Base-by-base conservation (phyloP, 306 rosid species). In the Cucurbita pepo region DNA sequence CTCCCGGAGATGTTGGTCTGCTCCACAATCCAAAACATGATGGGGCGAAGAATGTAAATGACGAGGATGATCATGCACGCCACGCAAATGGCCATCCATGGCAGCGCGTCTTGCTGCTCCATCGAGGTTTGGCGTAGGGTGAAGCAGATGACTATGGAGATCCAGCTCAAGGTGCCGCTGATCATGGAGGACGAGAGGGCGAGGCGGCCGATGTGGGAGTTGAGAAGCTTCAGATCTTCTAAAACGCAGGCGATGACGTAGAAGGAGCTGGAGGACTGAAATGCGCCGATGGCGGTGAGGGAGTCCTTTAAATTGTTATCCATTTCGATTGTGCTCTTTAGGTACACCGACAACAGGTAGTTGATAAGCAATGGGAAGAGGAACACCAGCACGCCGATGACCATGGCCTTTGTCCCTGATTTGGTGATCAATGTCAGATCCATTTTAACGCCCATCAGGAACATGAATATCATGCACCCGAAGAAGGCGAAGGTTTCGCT, bases 121-220 rank as follows among this genome's bases (percentile, higher is more conserved):
- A 34, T 0, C 0, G 10, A 1, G n/a, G 69, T 36, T 65, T 71
- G 81, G 16, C 37, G 47, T 0, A 40, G 0, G 5, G 79, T 15
- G 61, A 76, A 11, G 0, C 60, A 0, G 0, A 10, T 0, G 1
- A 44, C 15, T 0, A 77, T 1, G 12, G 12, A 14, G 0, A 51
- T 0, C 50, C 82, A 60, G 19, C 82, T 69, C 2, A 84, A 0
- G 6, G 16, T 5, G 61, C 89, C 93, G 13, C 80, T 80, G 13
- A 90, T 56, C 85, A 84, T 77, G 0, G 93, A 75, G 1, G 88
- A 62, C 2, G 91, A 78, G 12, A 79, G 45, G 0, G 90, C 86
- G 52, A 87, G 69, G 8, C 80, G 81, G n/a, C 92, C 96, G 6
- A 89, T 66, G 72, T 89, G 86, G 1, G 96, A 81, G 73, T 87